These are phyloP conservation scores for Collybia sordida DNA, from an alignment of 768 basidiomycete species.

Conservation along the genomic window DNA sequence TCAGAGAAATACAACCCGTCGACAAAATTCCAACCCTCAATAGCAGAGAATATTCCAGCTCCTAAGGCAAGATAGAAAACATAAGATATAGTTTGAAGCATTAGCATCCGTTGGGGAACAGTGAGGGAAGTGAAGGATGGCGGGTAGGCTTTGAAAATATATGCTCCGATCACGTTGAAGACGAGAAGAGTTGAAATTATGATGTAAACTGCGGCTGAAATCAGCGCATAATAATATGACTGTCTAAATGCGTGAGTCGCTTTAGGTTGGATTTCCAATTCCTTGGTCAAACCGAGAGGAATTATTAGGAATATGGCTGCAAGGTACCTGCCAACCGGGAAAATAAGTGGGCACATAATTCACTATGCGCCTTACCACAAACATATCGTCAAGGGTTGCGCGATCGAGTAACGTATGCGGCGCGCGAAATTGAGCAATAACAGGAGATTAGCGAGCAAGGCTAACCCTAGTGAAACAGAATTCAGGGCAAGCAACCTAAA, in stretches of 20 bases:
- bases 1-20: slow-evolving; percentile 43
- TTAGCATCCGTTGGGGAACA: slow-evolving; percentile 38
- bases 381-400: slow-evolving; percentile 35
- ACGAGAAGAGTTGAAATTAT: slow-evolving; percentile 20
- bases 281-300: slow-evolving; percentile 28
- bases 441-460: slow-evolving; percentile 31
- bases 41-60: slow-evolving; percentile 32
- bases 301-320: slow-evolving; percentile 32
- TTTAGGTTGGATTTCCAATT: slow-evolving; percentile 8
- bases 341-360: neutral
- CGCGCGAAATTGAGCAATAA: slow-evolving; percentile 39
- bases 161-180: slow-evolving; percentile 25
- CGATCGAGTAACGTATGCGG: slow-evolving; percentile 30
- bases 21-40: slow-evolving; percentile 36
- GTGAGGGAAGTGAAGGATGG: slow-evolving; percentile 35
- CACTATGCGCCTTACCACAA: slow-evolving; percentile 28
- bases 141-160: slow-evolving; percentile 32
- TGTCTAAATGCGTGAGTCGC: slow-evolving; percentile 26
- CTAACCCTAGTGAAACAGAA: slow-evolving; percentile 28
- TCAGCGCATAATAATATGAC: slow-evolving; percentile 38
- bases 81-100: slow-evolving; percentile 42
- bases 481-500: slow-evolving; percentile 32
- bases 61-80: slow-evolving; percentile 37
- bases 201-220: slow-evolving; percentile 28
- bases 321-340: slow-evolving; percentile 29